Evolutionary conservation across 2,329 filamentous ascomycete species (phyloP).

Genomic region (Lasiodiplodia gonubiensis): DNA sequence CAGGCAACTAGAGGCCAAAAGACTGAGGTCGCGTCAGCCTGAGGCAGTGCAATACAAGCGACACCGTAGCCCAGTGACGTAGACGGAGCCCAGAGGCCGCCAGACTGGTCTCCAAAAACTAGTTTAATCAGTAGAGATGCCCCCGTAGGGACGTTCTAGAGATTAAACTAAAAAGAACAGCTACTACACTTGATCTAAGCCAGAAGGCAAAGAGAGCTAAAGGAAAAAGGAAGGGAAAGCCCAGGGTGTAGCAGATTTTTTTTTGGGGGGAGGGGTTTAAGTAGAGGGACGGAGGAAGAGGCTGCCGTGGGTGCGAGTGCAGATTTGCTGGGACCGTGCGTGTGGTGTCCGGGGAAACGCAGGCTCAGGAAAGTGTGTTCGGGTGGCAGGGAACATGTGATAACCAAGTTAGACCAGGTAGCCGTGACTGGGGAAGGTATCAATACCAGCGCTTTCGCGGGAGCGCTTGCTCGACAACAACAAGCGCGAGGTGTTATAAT

Average conservation of each 20-base stretch:
- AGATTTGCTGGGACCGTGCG: too few species aligned
- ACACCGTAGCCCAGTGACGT: background rate
- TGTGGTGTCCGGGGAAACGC: too few species aligned
- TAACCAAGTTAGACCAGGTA: too few species aligned
- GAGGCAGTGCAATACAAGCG: conserved; percentile 3
- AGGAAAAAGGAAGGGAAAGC: background rate
- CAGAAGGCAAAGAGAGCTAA: conserved; percentile 11
- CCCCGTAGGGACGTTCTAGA: background rate
- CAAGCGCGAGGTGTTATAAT: too few species aligned
- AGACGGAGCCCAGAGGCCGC: conserved; percentile 1
- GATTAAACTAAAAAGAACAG: background rate
- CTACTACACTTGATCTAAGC: conserved; percentile 7
- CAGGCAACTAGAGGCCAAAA: background rate
- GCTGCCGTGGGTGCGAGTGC: background rate
- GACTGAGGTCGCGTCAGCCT: conserved; percentile 3
- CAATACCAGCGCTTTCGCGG: too few species aligned
- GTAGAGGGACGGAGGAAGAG: background rate
- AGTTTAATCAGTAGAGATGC: background rate
- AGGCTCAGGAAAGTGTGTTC: too few species aligned
- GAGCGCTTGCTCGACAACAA: too few species aligned
- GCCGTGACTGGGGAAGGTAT: too few species aligned
- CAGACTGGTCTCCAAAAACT: background rate
- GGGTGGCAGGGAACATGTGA: too few species aligned
- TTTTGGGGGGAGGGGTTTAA: background rate
- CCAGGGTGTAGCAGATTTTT: background rate